Evolutionary conservation across 2,329 filamentous ascomycete species (phyloP).

Genomic region (Tothia fuscella): DNA sequence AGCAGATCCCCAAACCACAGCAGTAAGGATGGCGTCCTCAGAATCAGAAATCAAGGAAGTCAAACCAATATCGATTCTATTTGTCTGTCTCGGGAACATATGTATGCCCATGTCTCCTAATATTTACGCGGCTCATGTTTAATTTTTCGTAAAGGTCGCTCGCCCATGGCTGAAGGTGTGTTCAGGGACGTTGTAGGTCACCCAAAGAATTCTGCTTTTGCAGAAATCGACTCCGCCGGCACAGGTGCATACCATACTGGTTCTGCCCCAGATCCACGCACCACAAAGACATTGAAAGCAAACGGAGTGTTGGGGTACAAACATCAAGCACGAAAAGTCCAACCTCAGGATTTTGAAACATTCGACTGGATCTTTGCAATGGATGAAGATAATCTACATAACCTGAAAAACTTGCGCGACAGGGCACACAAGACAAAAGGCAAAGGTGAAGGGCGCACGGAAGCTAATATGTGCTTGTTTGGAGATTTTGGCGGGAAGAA

Average conservation of each 20-base stretch:
- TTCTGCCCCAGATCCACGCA: conserved; percentile 67
- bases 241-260: conserved; percentile 80
- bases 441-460: conserved; percentile 15
- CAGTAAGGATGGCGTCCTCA: too few species aligned
- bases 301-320: conserved; percentile 68
- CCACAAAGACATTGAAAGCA: conserved; percentile 61
- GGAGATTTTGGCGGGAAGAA: conserved; percentile 60
- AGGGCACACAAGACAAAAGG: conserved; percentile 19
- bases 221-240: conserved; percentile 72
- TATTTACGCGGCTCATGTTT: neutral
- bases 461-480: conserved; percentile 58
- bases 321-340: conserved; percentile 65
- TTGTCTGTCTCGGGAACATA: conserved; percentile 96
- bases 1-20: too few species aligned
- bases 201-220: conserved; percentile 47
- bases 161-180: conserved; percentile 92
- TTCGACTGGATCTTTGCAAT: conserved; percentile 96
- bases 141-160: conserved; percentile 41
- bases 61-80: conserved; percentile 53
- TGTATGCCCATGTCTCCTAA: conserved; percentile 38
- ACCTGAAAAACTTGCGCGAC: conserved; percentile 49
- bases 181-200: conserved; percentile 59
- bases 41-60: neutral
- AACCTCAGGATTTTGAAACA: conserved; percentile 58
- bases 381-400: conserved; percentile 70